These are phyloP conservation scores for Apiospora koreana DNA, from an alignment of 2,329 filamentous ascomycete genomes.

Conservation along the genomic window DNA sequence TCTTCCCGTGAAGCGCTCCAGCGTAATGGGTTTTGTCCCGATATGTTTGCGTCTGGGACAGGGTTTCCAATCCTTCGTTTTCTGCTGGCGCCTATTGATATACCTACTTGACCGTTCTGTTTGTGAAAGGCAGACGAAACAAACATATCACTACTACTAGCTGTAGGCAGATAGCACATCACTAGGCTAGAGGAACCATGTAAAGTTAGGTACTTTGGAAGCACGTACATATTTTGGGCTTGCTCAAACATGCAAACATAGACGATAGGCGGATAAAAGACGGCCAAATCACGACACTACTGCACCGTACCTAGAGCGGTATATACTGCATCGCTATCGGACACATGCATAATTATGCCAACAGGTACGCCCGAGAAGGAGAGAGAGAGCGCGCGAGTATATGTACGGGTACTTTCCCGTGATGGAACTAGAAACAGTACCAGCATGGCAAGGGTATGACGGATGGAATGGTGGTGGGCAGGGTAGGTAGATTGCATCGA, in stretches of 20 bases:
- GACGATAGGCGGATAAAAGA: background rate
- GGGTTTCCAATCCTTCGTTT: background rate
- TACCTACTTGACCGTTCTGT: background rate
- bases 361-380: background rate
- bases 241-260: background rate
- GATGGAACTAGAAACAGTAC: background rate
- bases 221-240: background rate
- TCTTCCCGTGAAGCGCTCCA: conserved; percentile 7
- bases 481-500: background rate
- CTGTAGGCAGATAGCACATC: background rate
- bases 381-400: background rate
- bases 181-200: too few relatives aligned
- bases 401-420: background rate
- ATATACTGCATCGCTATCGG: background rate
- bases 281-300: background rate
- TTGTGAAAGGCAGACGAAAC: background rate
- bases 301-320: background rate
- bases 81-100: too few relatives aligned
- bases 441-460: background rate
- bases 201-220: background rate
- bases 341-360: background rate
- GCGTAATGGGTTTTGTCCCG: background rate
- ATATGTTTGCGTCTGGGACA: background rate
- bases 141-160: background rate
- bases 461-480: background rate